These are phyloP conservation scores for Cardiospermum halicacabum DNA, from an alignment of 345 rosid genomes.

Conservation along the genomic window DNA sequence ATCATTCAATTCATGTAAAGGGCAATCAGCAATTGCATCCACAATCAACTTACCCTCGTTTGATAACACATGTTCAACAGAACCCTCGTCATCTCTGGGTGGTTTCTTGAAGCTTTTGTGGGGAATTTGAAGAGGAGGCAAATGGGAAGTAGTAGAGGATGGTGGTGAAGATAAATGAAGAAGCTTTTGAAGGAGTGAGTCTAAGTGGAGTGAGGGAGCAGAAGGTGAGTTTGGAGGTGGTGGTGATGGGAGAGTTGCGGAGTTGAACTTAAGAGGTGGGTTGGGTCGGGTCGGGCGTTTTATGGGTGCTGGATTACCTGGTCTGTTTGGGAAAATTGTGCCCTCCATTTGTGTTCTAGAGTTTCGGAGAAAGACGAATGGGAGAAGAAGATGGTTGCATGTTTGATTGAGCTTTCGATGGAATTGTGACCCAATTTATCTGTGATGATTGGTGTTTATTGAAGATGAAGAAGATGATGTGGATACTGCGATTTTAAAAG, in stretches of 20 bases:
- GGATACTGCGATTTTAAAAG: too few species aligned
- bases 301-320: constrained; percentile 42
- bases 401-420: neutral
- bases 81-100: constrained; percentile 19
- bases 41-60: constrained; percentile 42
- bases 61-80: constrained; percentile 36
- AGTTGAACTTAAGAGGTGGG: constrained; percentile 54
- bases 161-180: constrained; percentile 59
- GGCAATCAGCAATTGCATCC: constrained; percentile 44
- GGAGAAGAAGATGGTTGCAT: neutral
- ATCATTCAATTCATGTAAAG: constrained; percentile 39
- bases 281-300: constrained; percentile 31
- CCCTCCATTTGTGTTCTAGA: constrained; percentile 56
- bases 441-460: constrained; percentile 4
- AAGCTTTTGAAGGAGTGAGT: constrained; percentile 75
- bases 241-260: constrained; percentile 46
- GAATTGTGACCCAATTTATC: neutral
- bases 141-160: constrained; percentile 23
- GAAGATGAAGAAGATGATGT: constrained; percentile 7
- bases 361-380: neutral
- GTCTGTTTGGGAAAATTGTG: constrained; percentile 54
- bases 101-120: constrained; percentile 30
- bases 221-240: constrained; percentile 45
- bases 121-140: constrained; percentile 42
- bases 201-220: constrained; percentile 50